Conservation (phyloP, 225 moss, liverwort and hornwort genomes). For the Asterella californica region DNA sequence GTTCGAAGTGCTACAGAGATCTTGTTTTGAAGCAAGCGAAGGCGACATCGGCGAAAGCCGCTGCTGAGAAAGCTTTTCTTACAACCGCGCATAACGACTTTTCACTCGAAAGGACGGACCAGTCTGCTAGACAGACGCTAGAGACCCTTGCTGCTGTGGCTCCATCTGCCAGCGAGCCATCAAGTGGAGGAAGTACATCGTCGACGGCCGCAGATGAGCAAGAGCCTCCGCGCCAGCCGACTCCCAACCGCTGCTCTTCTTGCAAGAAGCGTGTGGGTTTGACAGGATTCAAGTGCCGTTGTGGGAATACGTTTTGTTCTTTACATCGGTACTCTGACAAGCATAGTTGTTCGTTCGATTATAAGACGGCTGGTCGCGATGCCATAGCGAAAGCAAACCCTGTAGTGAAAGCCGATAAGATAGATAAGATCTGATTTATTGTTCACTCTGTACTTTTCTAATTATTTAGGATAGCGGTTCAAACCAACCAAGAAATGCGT, state of each 20-base stretch:
- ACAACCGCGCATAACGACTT: constrained; percentile 26
- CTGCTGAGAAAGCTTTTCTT: constrained; percentile 34
- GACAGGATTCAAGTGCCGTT: constrained; percentile 90
- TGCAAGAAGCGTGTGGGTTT: constrained; percentile 90
- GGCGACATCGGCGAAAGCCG: constrained; percentile 39
- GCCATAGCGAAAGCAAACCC: constrained; percentile 93
- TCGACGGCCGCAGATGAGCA: constrained; percentile 35
- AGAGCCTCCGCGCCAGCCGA: constrained; percentile 38
- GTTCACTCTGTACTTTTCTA: constrained; percentile 6
- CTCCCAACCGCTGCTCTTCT: constrained; percentile 62
- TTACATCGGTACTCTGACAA: constrained; percentile 86
- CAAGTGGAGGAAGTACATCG: constrained; percentile 34
- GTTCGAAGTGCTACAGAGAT: constrained; percentile 83
- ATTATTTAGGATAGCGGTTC: constrained; percentile 29
- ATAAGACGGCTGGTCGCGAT: constrained; percentile 78
- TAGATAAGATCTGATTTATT: constrained; percentile 69
- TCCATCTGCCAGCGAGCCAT: constrained; percentile 20
- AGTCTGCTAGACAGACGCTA: constrained; percentile 37
- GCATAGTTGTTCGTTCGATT: constrained; percentile 80
- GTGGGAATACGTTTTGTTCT: constrained; percentile 75
- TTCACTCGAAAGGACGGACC: constrained; percentile 32
- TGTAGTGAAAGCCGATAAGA: constrained; percentile 84
- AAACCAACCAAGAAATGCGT: constrained; percentile 30
- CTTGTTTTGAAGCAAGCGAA: constrained; percentile 64
- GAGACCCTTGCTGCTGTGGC: constrained; percentile 41